These are phyloP conservation scores for Oenanthe sinensis DNA, from an alignment of 129 eudicot species.

Conservation along the genomic window DNA sequence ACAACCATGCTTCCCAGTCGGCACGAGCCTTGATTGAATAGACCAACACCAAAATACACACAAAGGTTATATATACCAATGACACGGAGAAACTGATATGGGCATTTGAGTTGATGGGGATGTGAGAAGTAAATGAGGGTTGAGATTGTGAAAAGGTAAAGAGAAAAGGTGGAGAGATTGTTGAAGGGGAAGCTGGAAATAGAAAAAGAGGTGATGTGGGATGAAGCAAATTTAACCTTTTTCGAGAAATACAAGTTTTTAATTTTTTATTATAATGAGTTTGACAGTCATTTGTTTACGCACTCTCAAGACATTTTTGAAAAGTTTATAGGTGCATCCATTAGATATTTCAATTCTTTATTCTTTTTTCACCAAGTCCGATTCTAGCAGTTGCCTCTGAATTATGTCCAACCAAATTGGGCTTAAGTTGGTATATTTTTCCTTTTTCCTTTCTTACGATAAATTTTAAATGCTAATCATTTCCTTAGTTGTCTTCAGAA, in stretches of 20 bases:
- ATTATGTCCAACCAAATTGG: neutral
- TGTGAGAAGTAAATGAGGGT: too few species aligned
- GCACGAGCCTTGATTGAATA: neutral
- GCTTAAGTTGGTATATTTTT: too few species aligned
- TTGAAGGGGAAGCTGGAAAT: neutral
- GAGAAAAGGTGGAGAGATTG: neutral
- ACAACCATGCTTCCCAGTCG: neutral
- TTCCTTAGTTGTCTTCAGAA: neutral
- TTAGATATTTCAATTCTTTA: too few species aligned
- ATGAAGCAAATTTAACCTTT: neutral
- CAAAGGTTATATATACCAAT: too few species aligned
- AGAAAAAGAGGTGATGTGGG: neutral
- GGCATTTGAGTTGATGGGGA: too few species aligned
- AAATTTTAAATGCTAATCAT: neutral
- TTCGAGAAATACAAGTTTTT: neutral
- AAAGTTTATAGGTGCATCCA: neutral
- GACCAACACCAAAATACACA: too few species aligned
- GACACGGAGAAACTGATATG: neutral
- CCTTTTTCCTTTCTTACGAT: neutral
- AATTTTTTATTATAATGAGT: neutral
- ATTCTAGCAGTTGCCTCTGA: neutral
- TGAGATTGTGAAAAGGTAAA: neutral
- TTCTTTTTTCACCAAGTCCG: neutral
- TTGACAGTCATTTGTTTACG: too few species aligned
- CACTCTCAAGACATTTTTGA: neutral